Conservation (phyloP, 129 eudicot genomes). For the Erigeron canadensis region DNA sequence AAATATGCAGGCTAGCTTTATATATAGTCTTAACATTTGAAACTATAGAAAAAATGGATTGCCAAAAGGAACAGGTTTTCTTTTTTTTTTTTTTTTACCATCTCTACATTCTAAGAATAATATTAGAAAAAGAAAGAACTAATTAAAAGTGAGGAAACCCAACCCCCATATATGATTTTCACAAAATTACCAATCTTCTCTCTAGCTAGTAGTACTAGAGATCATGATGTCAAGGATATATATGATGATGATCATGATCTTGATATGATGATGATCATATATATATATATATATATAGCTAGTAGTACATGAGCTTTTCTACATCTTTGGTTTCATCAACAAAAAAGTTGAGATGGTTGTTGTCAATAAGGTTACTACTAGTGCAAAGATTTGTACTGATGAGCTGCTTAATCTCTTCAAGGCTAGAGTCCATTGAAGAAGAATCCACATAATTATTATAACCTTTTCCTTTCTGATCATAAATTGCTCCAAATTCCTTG, state of each 20-base stretch:
- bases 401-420: conserved; percentile 89
- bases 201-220: conserved; percentile 27
- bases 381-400: conserved; percentile 54
- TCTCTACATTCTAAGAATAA: conserved; percentile 29
- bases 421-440: conserved; percentile 54
- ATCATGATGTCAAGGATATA: conserved; percentile 12
- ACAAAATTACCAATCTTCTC: conserved; percentile 21
- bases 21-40: neutral
- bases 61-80: conserved; percentile 12
- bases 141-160: conserved; percentile 26
- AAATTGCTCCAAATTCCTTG: conserved; percentile 35
- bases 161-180: conserved; percentile 27
- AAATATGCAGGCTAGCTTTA: neutral
- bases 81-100: conserved; percentile 28
- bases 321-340: conserved; percentile 65
- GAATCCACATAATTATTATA: conserved; percentile 34
- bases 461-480: conserved; percentile 30
- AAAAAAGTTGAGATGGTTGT: conserved; percentile 43
- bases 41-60: neutral
- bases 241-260: conserved; percentile 14
- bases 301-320: conserved; percentile 54
- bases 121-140: conserved; percentile 14
- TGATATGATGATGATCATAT: conserved; percentile 4
- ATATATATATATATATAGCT: conserved; percentile 17
- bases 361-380: conserved; percentile 31